A percentile compares a stretch with the other conserved stretches of the same genome.
Conservation (phyloP, 345 rosid species). For the Carallia pectinifolia region DNA sequence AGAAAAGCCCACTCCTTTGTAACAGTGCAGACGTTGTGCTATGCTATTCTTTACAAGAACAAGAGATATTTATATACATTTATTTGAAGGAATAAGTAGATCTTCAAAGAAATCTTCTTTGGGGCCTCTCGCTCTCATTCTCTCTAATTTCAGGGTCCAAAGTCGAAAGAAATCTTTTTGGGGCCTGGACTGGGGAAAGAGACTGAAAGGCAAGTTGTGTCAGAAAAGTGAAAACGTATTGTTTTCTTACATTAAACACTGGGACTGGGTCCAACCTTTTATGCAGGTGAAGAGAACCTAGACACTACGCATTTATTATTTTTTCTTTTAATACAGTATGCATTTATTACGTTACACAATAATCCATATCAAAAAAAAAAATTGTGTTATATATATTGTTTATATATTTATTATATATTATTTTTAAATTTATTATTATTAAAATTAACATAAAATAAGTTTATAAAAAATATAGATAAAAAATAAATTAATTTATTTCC, state of each 20-base stretch:
- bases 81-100: neutral
- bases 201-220: neutral
- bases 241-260: neutral
- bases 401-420: too few species aligned
- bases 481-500: too few species aligned
- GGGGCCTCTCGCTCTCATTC: neutral
- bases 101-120: neutral
- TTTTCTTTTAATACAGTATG: too few species aligned
- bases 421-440: too few species aligned
- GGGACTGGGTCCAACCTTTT: constrained; percentile 10
- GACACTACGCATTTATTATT: constrained; percentile 17
- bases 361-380: too few species aligned
- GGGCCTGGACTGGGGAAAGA: neutral
- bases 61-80: neutral
- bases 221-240: neutral
- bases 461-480: too few species aligned
- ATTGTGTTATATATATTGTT: too few species aligned
- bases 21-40: neutral
- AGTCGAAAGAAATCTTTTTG: neutral
- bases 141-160: neutral
- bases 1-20: neutral
- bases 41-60: neutral
- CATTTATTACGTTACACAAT: too few species aligned
- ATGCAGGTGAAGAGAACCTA: constrained; percentile 44
- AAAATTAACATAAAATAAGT: too few species aligned